Evolutionary conservation across 2,329 filamentous ascomycete species (phyloP), one percentile per base, ranked within the genome.

Genomic region (Aquanectria penicillioides): DNA sequence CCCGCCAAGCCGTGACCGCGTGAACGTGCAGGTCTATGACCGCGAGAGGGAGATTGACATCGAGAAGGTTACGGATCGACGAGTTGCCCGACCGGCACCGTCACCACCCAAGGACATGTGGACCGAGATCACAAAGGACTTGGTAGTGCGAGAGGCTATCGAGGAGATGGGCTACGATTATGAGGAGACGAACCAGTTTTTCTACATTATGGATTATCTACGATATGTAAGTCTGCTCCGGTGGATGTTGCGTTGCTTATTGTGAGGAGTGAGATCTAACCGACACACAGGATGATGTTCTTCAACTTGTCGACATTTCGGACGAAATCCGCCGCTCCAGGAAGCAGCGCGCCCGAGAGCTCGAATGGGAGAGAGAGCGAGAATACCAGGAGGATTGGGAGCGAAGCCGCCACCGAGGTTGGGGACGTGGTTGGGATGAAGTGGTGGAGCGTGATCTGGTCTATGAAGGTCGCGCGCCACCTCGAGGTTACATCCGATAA

Each of bases 121-220:
- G 94, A 99, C 95, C 0, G 95, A 98, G 77, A 93, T 99, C 68
- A 97, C 94, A 40, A 97, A 97, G 78, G 94, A 97, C 67, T 78
- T 98, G 29, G 92, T 98, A 13, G 83, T 89, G 57, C 88, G 90
- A 49, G 93, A 97, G 73, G 95, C 95, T 15, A 91, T 98, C 64
- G 89, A 97, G 67, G 83, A 90, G 69, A 79, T 89, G 71, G 92
- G 92, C 3, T 98, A 97, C 75, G 88, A 92, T 59, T 98, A 89
- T 71, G 93, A 97, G 73, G 94, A 98, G 81, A 95, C 92, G 0
- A 90, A 93, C 51, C 86, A 85, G 62, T 96, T 93, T 77, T 98
- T 91, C 77, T 98, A 97, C 75, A 87, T 98, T 40, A 94, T 97
- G 81, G 88, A 94, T 63, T 97, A 97, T 74, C 83, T 99, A 50